Evolutionary conservation across 1,139 yeast species (phyloP), one percentile per base, ranked within the genome.

Genomic region (Geotrichum citri-aurantii): DNA sequence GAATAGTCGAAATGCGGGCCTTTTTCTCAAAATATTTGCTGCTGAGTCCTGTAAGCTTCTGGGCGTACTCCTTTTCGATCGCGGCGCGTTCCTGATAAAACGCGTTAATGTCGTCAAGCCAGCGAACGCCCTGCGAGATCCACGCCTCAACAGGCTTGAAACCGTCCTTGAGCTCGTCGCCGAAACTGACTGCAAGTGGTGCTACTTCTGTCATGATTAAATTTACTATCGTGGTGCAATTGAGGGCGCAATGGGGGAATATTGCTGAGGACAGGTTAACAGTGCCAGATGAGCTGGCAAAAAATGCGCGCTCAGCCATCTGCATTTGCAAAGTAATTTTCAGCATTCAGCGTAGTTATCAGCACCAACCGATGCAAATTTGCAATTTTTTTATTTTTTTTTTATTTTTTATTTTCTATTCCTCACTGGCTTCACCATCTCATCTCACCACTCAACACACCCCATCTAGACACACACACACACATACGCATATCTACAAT

Each of bases 71-170:
- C 66, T 80, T 82, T 73, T 95, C 99, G 59, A 93, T 80, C 14
- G 76, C 70, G 1, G 97, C 85, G 51, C 98, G 76, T 72, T 91
- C 97, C 53, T 84, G 81, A 72, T 92, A 95, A 71, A 92, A 95
- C 53, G 80, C 80, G 66, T 88, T 95, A 11, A 93, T 77, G 63
- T 93, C 98, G 0, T 77, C 74, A 24, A 92, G 76, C 87, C 95
- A 92, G 58, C 79, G 79, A 61, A 88, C 75, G 42, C 95, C 93
- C 62, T 85, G 82, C 59, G 77, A 74, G 56, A 87, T 62, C 76
- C 98, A 93, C 61, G 83, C 83, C 61, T 82, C 81, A 0, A 96
- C 88, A 54, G 80, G 79, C 65, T 87, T 86, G 77, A 79, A 92
- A 17, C 90, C 84, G 71, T 92, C 97, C 70, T 68, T 69, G 53